Base-by-base conservation (phyloP, 73 alveolate species). In the Blepharisma stoltei region DNA sequence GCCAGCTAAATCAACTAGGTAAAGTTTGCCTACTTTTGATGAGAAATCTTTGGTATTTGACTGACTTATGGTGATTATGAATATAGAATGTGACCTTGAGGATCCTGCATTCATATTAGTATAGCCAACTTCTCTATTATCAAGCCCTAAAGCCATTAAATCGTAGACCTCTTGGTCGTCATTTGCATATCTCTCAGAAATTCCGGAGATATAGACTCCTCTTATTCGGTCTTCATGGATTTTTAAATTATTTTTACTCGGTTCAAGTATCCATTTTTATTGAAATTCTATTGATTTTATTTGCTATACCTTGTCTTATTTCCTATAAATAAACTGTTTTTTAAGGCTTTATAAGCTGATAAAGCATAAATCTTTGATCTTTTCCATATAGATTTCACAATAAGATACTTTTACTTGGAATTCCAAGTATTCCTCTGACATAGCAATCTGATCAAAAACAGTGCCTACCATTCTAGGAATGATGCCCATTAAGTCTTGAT, bases 121-220 rank as follows among this genome's bases (percentile, higher is more conserved):
- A 71, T 92, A 83, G 9, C 96, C 94, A 37, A 93, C 93, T 43
- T 88, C 94, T 66, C 98, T 77, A 41, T 88, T 78, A 55, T 81
- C 48, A 11, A 96, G 95, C 6, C 98, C 99, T 83, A 90, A 82
- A 80, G 92, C 86, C 87, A 93, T 85, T 11, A 93, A 83, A 8
- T 93, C 55, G 83, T 90, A 93, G n/a, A 93, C 89, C 77, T 95
- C 98, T 60, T 86, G 85, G 0, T 98, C 97, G 5, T 90, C 82
- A 11, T 97, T 70, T 6, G 93, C 98, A 6, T 98, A 98, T 98
- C 99, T 93, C 81, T 95, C 99, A 80, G 93, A 76, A 46, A 95
- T 80, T 49, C 94, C 95, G 48, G 93, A 98, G 8, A 95, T 98
- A 87, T 87, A 95, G 66, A 95, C 93, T 6, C 99, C 99, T 55